Evolutionary conservation across 225 moss, liverwort and hornwort genomes (phyloP).

Genomic region (Takakia lepidozioides): DNA sequence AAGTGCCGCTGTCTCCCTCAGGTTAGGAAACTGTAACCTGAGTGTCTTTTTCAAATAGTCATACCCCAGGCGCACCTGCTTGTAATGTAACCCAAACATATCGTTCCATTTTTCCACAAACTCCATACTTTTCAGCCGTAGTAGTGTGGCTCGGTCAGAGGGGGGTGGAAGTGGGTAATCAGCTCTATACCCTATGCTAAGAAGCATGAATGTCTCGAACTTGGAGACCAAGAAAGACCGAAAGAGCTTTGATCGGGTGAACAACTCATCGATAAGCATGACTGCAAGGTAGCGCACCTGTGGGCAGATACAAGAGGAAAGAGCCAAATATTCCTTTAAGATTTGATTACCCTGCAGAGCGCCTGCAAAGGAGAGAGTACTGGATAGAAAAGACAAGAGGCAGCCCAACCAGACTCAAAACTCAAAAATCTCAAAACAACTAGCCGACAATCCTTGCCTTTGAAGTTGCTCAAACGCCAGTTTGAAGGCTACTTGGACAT

Average conservation of each 20-base stretch:
- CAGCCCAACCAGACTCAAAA: no score
- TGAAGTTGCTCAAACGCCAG: no score
- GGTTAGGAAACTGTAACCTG: slow-evolving; percentile 77
- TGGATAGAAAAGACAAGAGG: no score
- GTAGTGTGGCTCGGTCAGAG: slow-evolving; percentile 60
- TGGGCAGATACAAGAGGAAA: no score
- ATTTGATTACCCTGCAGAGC: no score
- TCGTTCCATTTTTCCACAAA: slow-evolving; percentile 95
- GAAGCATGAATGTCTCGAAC: slow-evolving; percentile 81
- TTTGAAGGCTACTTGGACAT: no score
- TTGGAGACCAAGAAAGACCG: slow-evolving; percentile 73
- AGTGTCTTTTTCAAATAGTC: slow-evolving; percentile 81
- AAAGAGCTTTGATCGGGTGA: slow-evolving; percentile 84
- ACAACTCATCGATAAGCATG: slow-evolving; percentile 76
- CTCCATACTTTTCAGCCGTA: slow-evolving; percentile 75
- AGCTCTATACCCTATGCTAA: slow-evolving; percentile 76
- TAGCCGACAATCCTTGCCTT: no score
- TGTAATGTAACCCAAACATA: slow-evolving; percentile 87
- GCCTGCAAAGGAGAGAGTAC: no score
- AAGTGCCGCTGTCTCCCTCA: slow-evolving; percentile 57
- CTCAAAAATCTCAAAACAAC: no score
- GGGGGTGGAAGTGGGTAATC: slow-evolving; percentile 86
- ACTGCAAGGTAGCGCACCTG: slow-evolving; percentile 92
- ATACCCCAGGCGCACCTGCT: slow-evolving; percentile 68
- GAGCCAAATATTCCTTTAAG: no score